Base-by-base conservation (phyloP, 2,329 filamentous ascomycete genomes). In the Aspergillus fumigatus region DNA sequence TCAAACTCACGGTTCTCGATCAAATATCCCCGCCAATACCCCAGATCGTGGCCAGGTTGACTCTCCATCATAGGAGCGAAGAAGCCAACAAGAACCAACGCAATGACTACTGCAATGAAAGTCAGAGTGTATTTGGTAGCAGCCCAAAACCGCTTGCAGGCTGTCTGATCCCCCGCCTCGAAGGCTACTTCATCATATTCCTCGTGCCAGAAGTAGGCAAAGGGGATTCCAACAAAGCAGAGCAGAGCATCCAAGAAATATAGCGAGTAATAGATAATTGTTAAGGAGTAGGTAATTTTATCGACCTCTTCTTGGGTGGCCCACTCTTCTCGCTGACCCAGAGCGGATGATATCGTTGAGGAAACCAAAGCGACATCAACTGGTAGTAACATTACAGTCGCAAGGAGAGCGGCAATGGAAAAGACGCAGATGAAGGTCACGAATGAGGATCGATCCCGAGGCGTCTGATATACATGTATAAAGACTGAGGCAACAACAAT, bases 161-260 rank as follows among this genome's bases (percentile, higher is more conserved):
- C 74, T 2, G 88, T 88, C 70, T 92, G 87, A 29, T 84, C 85
- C 32, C 90, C 89, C 59, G 90, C 84, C 66, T 96, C 90, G 35
- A 88, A 83, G 59, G 92, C 92, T 21, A 93, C 87, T 75, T 97
- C 92, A 67, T 97, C 93, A 63, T 96, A 96, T 74, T 97, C 94
- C 73, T 99, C 94, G 69, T 96, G 94, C 86, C 89, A 97, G 73
- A 99, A 99, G 78, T 99, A 99, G 50, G 92, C 88, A 70, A 99
- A 99, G 0, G 94, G 94, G 21, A 97, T 88, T 48, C 96, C 84
- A 19, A 97, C 73, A 48, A 99, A 80, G 69, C 94, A 99, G 10
- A 99, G 84, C 5, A 97, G 72, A 1, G 92, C 90, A 73, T 99
- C 94, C 63, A 97, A 79, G 65, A 90, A 94, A 78, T 97, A 99